Conservation (phyloP, 192 early-diverging fungal species). For the Jimgerdemannia flammicorona region DNA sequence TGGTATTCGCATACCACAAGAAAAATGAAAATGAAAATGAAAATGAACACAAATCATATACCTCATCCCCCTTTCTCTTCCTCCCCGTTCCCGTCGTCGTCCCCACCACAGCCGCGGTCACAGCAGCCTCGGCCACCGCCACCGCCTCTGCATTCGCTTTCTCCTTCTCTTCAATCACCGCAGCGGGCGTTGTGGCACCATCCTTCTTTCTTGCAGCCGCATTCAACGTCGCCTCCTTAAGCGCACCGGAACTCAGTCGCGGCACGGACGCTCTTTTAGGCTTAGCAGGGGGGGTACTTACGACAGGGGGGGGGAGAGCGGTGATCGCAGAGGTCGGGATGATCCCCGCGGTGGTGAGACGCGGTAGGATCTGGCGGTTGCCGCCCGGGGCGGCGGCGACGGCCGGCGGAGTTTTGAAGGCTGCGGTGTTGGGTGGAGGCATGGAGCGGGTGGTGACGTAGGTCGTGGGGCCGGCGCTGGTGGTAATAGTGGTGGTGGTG, state of each 20-base stretch:
- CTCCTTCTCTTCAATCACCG: not conserved
- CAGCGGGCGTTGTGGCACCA: not conserved
- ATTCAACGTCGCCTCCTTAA: not conserved
- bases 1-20: too few species aligned
- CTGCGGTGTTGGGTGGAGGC: not conserved
- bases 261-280: not conserved
- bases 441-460: not conserved
- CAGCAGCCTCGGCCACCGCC: not conserved
- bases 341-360: constrained; percentile 5
- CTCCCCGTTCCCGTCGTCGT: not conserved
- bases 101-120: not conserved
- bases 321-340: not conserved
- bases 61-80: not conserved
- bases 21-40: too few species aligned
- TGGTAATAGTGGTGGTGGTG: not conserved
- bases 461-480: not conserved
- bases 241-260: not conserved
- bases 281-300: not conserved
- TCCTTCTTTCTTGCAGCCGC: not conserved
- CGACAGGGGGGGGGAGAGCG: not conserved
- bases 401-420: not conserved
- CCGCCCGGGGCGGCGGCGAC: too few species aligned
- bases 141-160: not conserved
- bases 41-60: not conserved
- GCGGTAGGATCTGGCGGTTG: constrained; percentile 6